Evolutionary conservation across 306 rosid species (phyloP).

Genomic region (Rosa multiflora): DNA sequence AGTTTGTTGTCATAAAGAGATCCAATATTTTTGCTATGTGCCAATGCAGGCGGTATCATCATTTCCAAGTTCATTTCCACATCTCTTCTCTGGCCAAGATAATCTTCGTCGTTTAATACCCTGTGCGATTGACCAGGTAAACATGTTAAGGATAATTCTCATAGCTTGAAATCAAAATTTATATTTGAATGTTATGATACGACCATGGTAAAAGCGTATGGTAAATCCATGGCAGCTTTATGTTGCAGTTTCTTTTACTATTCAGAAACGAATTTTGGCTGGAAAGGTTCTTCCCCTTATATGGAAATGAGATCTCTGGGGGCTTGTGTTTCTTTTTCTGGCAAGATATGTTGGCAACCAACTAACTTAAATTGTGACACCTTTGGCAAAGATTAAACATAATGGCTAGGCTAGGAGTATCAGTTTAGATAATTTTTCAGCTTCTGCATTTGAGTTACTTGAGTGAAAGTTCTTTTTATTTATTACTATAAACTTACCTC

Average conservation of each 20-base stretch:
- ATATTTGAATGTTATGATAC: neutral
- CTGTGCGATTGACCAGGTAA: slow-evolving; percentile 97
- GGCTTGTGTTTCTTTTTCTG: neutral
- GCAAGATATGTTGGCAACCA: neutral
- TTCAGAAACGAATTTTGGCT: neutral
- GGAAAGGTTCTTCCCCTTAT: neutral
- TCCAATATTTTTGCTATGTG: slow-evolving; percentile 22
- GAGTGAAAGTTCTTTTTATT: neutral
- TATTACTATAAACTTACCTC: slow-evolving; percentile 3
- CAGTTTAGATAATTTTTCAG: neutral
- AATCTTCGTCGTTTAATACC: slow-evolving; percentile 88
- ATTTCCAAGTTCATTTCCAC: slow-evolving; percentile 97
- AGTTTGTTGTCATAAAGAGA: slow-evolving; percentile 13
- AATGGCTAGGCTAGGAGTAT: neutral
- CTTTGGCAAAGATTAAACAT: neutral
- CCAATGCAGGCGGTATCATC: slow-evolving; percentile 88
- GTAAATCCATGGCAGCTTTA: neutral
- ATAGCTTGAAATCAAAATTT: neutral
- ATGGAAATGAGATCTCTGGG: neutral
- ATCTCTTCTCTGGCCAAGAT: slow-evolving; percentile 73
- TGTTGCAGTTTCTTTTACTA: neutral
- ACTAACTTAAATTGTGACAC: neutral
- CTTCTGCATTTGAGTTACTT: neutral
- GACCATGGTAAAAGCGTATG: neutral
- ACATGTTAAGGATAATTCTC: neutral